phyloP scores from a whole-genome alignment of 2,329 filamentous ascomycete species.

The Dactylellina leptospora region DNA sequence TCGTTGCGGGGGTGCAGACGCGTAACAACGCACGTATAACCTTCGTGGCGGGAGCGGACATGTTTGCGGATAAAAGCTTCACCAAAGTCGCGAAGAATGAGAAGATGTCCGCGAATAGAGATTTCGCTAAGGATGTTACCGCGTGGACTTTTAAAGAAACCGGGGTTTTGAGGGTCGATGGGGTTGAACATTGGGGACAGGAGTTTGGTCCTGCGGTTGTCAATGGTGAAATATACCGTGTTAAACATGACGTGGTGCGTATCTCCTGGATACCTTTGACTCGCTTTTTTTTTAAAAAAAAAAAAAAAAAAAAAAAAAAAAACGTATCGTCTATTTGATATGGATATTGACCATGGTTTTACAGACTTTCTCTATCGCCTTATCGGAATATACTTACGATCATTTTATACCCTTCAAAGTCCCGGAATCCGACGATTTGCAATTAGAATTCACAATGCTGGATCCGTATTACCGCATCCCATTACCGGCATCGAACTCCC shows the following conservation, averaged over 20 bases:
- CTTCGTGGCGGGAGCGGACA: slow-evolving; percentile 83
- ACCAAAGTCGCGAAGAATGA: slow-evolving; percentile 75
- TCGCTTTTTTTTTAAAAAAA: no score
- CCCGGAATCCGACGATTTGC: slow-evolving; percentile 75
- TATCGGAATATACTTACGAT: slow-evolving; percentile 83
- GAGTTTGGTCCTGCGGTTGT: slow-evolving; percentile 61
- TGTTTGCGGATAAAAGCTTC: slow-evolving; percentile 89
- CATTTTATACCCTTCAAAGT: slow-evolving; percentile 78
- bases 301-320: no score
- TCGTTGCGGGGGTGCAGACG: slow-evolving; percentile 88
- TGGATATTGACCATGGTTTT: background rate
- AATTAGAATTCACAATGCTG: slow-evolving; percentile 98
- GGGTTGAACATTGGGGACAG: slow-evolving; percentile 76
- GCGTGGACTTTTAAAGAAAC: slow-evolving; percentile 97
- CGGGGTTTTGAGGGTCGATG: slow-evolving; percentile 85
- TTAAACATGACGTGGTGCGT: slow-evolving; percentile 96
- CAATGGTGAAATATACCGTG: slow-evolving; percentile 89
- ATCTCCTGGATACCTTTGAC: background rate
- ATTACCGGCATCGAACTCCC: slow-evolving; percentile 69
- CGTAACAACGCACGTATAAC: slow-evolving; percentile 91
- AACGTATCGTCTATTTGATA: no score
- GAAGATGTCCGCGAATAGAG: slow-evolving; percentile 76
- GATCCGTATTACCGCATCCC: slow-evolving; percentile 93
- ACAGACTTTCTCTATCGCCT: slow-evolving; percentile 83
- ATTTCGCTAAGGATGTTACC: slow-evolving; percentile 84